These are phyloP conservation scores for Nyctanthes arbortristis DNA, from an alignment of 257 asterid species.

Conservation along the genomic window DNA sequence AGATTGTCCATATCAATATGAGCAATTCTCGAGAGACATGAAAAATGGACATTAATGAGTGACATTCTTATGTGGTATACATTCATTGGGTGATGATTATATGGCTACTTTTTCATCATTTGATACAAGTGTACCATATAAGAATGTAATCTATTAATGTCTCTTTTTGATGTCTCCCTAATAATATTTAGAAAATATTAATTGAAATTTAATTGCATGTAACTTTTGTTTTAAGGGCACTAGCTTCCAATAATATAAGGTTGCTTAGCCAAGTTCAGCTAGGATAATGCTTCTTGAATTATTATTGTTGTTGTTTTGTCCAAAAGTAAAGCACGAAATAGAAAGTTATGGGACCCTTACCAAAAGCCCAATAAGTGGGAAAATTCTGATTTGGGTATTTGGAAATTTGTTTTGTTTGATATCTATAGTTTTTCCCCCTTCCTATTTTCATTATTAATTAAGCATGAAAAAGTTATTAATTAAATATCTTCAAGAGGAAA, in stretches of 20 bases:
- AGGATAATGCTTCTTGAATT: neutral
- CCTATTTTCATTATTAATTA: neutral
- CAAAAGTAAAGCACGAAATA: neutral
- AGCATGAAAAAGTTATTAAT: too few relatives aligned
- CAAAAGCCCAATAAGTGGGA: neutral
- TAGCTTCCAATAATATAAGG: neutral
- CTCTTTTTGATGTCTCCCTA: too few relatives aligned
- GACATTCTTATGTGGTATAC: too few relatives aligned
- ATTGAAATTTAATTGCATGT: neutral
- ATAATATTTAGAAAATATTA: neutral
- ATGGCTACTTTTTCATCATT: too few relatives aligned
- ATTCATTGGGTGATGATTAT: too few relatives aligned
- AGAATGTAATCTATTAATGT: too few relatives aligned
- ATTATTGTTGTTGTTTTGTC: neutral
- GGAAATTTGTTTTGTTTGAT: neutral
- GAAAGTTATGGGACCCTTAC: neutral
- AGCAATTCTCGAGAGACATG: too few relatives aligned
- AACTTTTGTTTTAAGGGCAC: neutral
- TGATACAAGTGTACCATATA: too few relatives aligned
- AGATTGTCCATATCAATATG: neutral
- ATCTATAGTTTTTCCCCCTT: neutral
- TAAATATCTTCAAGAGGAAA: too few relatives aligned
- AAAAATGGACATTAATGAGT: too few relatives aligned
- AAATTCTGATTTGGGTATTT: too few relatives aligned
- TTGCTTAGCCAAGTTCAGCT: neutral